Evolutionary conservation across 2,329 filamentous ascomycete genomes (phyloP), one percentile per base, ranked within the genome.

Genomic region (Phyllosticta capitalensis): DNA sequence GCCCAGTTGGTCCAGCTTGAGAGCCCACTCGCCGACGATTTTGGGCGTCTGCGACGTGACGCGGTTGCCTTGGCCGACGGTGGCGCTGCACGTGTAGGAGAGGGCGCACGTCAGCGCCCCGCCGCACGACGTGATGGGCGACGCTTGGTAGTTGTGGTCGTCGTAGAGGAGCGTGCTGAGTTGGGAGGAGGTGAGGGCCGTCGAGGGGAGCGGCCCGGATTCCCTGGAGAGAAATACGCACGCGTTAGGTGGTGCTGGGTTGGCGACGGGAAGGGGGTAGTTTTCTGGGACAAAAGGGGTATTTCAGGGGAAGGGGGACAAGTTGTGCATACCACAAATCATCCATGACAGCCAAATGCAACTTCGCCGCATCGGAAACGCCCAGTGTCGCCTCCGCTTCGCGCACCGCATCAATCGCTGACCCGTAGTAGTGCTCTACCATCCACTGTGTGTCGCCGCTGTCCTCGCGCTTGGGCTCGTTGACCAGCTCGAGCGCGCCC

Each of bases 11-110:
- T 76, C 73, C 1, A 81, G 76, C 48, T 75, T 76, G 7, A 86
- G 67, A 50, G 77, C 79, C 78, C 81, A 86, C 67, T 86, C 83
- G 30, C 82, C 82, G 1, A 86, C 76, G 24, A 84, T 74, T 14
- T 78, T 75, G 5, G 4, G 4, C 6, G 17, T 54, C 6, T 50
- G 22, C 5, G 10, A 21, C n/a, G 38, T 52, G 5, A 55, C 53
- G 9, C 56, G n/a, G 3, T 50, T 45, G 4, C 22, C 30, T 30
- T 59, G 52, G 22, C 6, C 1, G 6, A 20, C 48, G 9, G 58
- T 53, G 20, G 54, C 55, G 0, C 14, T n/a, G 26, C 59, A 61
- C 12, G 56, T 63, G 58, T 65, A 63, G 45, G 52, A 61, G 22
- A 76, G 75, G 14, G 70, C 69, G 52, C 71, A 69, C 20, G 77